Evolutionary conservation across 2,329 filamentous ascomycete species (phyloP).

Genomic region (Fusarium mangiferae): DNA sequence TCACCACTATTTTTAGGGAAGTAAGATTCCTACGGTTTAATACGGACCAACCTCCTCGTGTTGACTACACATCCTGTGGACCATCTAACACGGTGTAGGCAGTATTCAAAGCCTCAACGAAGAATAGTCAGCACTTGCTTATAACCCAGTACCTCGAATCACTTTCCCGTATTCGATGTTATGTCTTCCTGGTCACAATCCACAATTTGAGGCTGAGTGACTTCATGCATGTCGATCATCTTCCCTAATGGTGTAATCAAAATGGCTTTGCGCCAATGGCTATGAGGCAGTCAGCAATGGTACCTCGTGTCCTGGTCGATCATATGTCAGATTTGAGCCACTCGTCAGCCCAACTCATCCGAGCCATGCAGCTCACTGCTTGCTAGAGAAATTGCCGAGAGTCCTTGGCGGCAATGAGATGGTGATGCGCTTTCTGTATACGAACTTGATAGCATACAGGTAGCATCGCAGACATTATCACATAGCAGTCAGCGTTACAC

Average conservation of each 20-base stretch:
- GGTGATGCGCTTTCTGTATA: neutral
- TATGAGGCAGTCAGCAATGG: neutral
- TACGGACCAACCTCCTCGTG: neutral
- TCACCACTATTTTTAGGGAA: neutral
- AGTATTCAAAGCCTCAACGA: neutral
- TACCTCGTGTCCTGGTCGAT: neutral
- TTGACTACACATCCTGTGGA: neutral
- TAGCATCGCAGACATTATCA: neutral
- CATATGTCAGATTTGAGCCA: slow-evolving; percentile 1
- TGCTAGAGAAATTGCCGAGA: neutral
- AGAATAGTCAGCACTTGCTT: neutral
- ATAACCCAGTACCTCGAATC: neutral
- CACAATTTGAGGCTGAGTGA: neutral
- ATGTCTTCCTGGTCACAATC: neutral
- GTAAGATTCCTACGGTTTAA: neutral
- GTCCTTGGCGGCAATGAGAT: too few species aligned
- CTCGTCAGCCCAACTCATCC: neutral
- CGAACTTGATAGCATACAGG: neutral
- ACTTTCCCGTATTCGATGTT: neutral
- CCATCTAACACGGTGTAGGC: too few species aligned
- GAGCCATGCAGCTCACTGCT: neutral
- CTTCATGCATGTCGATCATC: neutral
- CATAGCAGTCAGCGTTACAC: neutral
- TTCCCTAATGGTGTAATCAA: neutral
- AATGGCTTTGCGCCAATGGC: neutral